Percentiles rank a stretch among this genome's conserved stretches.
phyloP scores from a whole-genome alignment of 371 early-diverging fungal species.

The Rhizomucor miehei region DNA sequence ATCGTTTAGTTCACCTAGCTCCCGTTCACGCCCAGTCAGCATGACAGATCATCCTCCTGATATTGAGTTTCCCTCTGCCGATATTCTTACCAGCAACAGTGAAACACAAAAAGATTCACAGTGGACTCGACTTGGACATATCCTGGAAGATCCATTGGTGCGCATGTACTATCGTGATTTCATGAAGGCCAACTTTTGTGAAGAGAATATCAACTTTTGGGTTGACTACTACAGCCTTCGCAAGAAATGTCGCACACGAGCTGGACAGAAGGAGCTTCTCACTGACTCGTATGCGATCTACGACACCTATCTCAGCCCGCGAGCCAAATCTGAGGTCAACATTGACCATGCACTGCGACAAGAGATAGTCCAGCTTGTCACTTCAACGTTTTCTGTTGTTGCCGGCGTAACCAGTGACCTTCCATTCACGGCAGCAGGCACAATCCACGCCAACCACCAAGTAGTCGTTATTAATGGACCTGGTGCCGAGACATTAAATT shows the following conservation, averaged over 20 bases:
- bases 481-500: constrained; percentile 9
- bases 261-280: constrained; percentile 28
- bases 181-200: constrained; percentile 62
- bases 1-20: not conserved
- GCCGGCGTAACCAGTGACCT: constrained; percentile 10
- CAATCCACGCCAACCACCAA: constrained; percentile 4
- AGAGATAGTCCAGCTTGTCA: constrained; percentile 33
- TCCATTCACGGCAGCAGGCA: constrained; percentile 12
- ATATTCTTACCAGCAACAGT: not conserved
- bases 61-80: constrained; percentile 58
- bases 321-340: constrained; percentile 54
- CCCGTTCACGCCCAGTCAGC: not conserved
- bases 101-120: constrained; percentile 44
- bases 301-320: constrained; percentile 51
- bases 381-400: constrained; percentile 19
- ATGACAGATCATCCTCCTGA: constrained; percentile 60
- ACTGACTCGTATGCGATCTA: constrained; percentile 52
- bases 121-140: constrained; percentile 48
- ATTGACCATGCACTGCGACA: constrained; percentile 45
- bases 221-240: constrained; percentile 45
- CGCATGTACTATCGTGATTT: constrained; percentile 60
- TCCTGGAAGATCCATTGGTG: constrained; percentile 51
- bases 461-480: constrained; percentile 13
- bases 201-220: constrained; percentile 73
- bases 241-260: constrained; percentile 14